phyloP scores from a whole-genome alignment of 306 rosid genomes.

The Leucaena leucocephala region DNA sequence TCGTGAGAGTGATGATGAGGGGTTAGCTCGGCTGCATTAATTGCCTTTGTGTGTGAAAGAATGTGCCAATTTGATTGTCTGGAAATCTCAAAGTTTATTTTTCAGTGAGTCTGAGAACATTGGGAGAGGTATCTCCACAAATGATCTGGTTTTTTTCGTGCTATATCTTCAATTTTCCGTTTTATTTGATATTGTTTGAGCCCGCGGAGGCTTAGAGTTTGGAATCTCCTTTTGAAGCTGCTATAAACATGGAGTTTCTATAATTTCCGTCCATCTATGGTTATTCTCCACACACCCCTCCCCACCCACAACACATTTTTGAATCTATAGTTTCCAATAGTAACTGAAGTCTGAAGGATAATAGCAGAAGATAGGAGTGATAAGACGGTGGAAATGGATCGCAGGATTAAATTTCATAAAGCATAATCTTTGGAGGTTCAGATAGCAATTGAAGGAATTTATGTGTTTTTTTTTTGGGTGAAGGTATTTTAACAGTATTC shows the following conservation, averaged over 20 bases:
- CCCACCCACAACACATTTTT: background rate
- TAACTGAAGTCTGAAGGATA: conserved; percentile 21
- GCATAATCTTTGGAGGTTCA: conserved; percentile 31
- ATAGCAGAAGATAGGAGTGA: background rate
- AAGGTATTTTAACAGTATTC: conserved; percentile 24
- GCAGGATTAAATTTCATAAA: conserved; percentile 17
- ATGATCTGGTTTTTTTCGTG: conserved; percentile 31
- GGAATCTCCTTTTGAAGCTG: conserved; percentile 37
- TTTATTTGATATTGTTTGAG: background rate
- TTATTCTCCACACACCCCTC: background rate
- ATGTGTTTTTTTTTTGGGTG: too few relatives aligned
- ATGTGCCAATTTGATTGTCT: background rate
- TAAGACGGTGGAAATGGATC: conserved; percentile 16
- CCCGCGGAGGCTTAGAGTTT: conserved; percentile 31
- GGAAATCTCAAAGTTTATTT: conserved; percentile 2
- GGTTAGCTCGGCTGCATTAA: background rate
- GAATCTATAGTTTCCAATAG: background rate
- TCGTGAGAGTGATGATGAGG: conserved; percentile 1
- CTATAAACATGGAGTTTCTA: conserved; percentile 23
- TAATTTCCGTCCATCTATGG: conserved; percentile 4
- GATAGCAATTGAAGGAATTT: conserved; percentile 28
- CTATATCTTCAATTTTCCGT: background rate
- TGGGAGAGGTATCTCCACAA: background rate
- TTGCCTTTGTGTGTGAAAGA: background rate
- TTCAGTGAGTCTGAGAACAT: background rate